These are phyloP conservation scores for Fistulina hepatica DNA, from an alignment of 1,284 basidiomycete species.

Conservation along the genomic window DNA sequence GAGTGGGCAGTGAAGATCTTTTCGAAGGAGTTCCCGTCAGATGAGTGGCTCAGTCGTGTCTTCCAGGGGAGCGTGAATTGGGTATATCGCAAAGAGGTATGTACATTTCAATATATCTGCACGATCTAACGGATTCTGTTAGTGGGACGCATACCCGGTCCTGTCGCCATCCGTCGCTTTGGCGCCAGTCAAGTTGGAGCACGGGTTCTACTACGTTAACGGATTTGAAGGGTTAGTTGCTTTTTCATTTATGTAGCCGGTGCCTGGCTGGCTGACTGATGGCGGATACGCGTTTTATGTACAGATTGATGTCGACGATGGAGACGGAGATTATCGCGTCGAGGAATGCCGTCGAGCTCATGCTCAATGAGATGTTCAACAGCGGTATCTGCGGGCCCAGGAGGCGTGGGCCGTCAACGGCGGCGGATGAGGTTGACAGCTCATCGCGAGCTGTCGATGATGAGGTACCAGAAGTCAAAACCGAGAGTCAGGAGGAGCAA, in stretches of 20 bases:
- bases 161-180: conserved; percentile 59
- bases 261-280: conserved; percentile 10
- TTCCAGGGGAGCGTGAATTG: conserved; percentile 69
- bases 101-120: conserved; percentile 12
- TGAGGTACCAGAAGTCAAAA: too few relatives aligned
- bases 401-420: too few relatives aligned
- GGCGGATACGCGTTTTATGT: too few relatives aligned
- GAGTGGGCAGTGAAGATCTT: conserved; percentile 85
- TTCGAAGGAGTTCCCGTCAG: conserved; percentile 51
- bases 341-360: conserved; percentile 73
- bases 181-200: conserved; percentile 66
- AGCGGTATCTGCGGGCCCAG: conserved; percentile 56
- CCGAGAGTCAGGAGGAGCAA: too few relatives aligned
- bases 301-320: conserved; percentile 76
- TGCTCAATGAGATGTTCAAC: conserved; percentile 58
- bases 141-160: conserved; percentile 74
- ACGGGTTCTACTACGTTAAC: conserved; percentile 81
- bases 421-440: too few relatives aligned
- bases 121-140: conserved; percentile 4
- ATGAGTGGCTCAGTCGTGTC: conserved; percentile 56
- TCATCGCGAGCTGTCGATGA: too few relatives aligned
- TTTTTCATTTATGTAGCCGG: conserved; percentile 2
- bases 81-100: conserved; percentile 72
- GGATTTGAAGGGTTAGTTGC: conserved; percentile 70
- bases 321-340: conserved; percentile 83